Base-by-base conservation (phyloP, 495 filamentous ascomycete genomes). In the Aspergillus hancockii region DNA sequence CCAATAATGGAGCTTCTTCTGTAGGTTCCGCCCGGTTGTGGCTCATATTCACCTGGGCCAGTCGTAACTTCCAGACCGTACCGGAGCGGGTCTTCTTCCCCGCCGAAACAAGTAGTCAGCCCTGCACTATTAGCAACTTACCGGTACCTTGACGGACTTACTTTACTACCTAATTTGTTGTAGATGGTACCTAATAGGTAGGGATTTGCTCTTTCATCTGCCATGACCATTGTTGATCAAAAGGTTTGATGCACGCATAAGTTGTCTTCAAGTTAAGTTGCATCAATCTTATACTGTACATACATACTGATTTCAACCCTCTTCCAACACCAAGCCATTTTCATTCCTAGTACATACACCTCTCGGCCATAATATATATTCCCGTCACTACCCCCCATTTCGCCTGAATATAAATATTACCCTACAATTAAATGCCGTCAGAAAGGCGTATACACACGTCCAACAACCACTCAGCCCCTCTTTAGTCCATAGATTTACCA, bases 51-150 rank as follows among this genome's bases (percentile, higher is more conserved):
- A 9, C 31, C 14, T 14, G 13, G 21, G 41, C 12, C 54, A 32
- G 49, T 55, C 60, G 62, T 47, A 47, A 47, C 43, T 47, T 47
- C 19, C 43, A 47, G 43, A 22, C 43, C 38, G 5, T 45, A 30
- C 64, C 68, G 70, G 68, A 71, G 71, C 64, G 62, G 61, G 62
- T 55, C 61, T 59, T 61, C 54, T 70, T 66, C 67, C 66, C 71
- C 66, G 65, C 69, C 56, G 61, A 58, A 46, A 32, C 45, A 32
- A 52, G 34, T 52, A 52, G 34, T 52, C 36, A 52, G 54, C 52
- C 50, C 52, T 60, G 52, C 40, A 28, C 30, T 58, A n/a, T 52
- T 32, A 21, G 21, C 4, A 19, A 41, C 7, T 4, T 51, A 30
- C 14, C 18, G 9, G n/a, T 8, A 38, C 28, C 32, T 40, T 38